These are phyloP conservation scores for Coemansia sp. DNA, from an alignment of 192 early-diverging fungal genomes.

Conservation along the genomic window DNA sequence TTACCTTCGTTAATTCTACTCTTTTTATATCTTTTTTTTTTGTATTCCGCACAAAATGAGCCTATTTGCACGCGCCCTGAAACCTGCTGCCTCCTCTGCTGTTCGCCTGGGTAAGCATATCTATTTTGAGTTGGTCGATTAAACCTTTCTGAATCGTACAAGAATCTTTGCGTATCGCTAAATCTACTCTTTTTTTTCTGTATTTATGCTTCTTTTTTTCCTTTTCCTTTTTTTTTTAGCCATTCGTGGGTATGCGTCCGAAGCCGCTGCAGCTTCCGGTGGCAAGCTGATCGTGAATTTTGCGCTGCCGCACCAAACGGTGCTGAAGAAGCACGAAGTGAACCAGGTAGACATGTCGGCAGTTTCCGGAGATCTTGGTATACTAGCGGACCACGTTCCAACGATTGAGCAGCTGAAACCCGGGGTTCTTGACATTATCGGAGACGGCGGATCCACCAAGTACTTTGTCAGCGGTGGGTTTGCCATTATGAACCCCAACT, in stretches of 20 bases:
- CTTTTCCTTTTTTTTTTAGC: constrained; percentile 21
- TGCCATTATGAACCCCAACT: constrained; percentile 95
- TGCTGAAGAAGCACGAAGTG: constrained; percentile 72
- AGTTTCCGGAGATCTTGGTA: constrained; percentile 95
- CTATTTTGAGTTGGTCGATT: neutral
- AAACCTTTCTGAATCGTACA: neutral
- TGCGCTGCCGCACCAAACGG: constrained; percentile 86
- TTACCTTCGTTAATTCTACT: neutral
- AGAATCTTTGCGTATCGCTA: too few species aligned
- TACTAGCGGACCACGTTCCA: constrained; percentile 97
- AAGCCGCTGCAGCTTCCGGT: constrained; percentile 57
- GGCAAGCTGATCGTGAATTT: constrained; percentile 86
- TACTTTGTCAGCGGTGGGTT: constrained; percentile 98
- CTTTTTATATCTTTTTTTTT: constrained; percentile 11
- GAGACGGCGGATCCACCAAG: constrained; percentile 70
- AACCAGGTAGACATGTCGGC: constrained; percentile 93
- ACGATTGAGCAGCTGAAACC: constrained; percentile 94
- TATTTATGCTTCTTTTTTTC: too few species aligned
- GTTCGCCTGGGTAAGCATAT: constrained; percentile 35
- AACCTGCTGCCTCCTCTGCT: constrained; percentile 23
- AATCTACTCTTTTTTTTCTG: too few species aligned
- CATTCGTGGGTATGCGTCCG: constrained; percentile 70
- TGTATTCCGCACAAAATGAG: constrained; percentile 29
- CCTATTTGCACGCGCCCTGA: constrained; percentile 37
- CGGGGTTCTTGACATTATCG: constrained; percentile 81